Conservation (phyloP, 805 yeast genomes). For the Lachancea fermentati region DNA sequence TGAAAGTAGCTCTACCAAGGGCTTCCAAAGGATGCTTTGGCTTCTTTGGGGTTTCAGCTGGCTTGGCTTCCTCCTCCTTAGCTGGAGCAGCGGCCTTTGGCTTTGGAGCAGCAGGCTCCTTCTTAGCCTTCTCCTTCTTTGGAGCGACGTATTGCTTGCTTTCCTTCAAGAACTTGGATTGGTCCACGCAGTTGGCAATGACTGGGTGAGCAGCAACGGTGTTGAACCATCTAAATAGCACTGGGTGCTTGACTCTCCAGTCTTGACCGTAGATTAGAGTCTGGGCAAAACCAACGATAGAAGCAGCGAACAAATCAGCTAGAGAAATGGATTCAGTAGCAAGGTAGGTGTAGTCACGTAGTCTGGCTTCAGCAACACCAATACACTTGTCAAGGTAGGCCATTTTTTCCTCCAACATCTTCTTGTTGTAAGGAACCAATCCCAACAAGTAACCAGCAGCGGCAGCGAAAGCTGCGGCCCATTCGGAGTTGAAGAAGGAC, state of each 20-base stretch:
- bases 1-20: slow-evolving; percentile 62
- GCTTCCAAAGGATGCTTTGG: slow-evolving; percentile 85
- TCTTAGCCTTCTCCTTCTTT: slow-evolving; percentile 53
- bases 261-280: slow-evolving; percentile 52
- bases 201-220: slow-evolving; percentile 47
- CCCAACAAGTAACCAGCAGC: slow-evolving; percentile 59
- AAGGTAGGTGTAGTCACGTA: slow-evolving; percentile 59
- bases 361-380: slow-evolving; percentile 49
- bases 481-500: slow-evolving; percentile 68
- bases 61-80: slow-evolving; percentile 25
- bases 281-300: slow-evolving; percentile 31
- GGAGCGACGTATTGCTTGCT: slow-evolving; percentile 57
- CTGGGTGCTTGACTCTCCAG: slow-evolving; percentile 61
- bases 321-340: slow-evolving; percentile 63
- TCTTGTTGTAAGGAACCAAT: slow-evolving; percentile 72
- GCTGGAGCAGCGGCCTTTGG: slow-evolving; percentile 37
- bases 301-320: slow-evolving; percentile 26
- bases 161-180: slow-evolving; percentile 54
- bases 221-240: slow-evolving; percentile 65
- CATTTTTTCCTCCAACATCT: slow-evolving; percentile 43
- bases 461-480: slow-evolving; percentile 40
- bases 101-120: slow-evolving; percentile 13
- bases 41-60: slow-evolving; percentile 52
- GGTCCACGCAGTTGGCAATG: slow-evolving; percentile 42
- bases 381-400: slow-evolving; percentile 38